Conservation (phyloP, 768 basidiomycete genomes). For the Hydnum rufescens region DNA sequence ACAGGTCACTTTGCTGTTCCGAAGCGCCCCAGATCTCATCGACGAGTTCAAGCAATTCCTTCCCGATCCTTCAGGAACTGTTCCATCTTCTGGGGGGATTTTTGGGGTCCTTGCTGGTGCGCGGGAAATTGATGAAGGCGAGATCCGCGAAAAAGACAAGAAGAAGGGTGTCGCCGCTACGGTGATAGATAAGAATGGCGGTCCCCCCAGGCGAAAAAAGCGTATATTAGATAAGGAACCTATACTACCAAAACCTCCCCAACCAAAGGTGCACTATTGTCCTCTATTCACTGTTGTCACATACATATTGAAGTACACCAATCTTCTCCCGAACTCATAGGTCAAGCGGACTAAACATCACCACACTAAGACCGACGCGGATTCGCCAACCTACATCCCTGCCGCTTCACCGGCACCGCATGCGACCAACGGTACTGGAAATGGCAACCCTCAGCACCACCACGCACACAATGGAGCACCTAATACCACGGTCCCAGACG, state of each 20-base stretch:
- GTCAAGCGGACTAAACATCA: slow-evolving; percentile 14
- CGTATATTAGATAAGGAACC: slow-evolving; percentile 46
- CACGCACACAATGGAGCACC: background rate
- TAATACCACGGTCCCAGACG: slow-evolving; percentile 25
- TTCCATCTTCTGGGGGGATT: slow-evolving; percentile 14
- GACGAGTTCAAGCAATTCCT: slow-evolving; percentile 18
- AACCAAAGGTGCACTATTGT: slow-evolving; percentile 1
- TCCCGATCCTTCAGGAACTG: slow-evolving; percentile 8
- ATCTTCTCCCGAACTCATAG: slow-evolving; percentile 4
- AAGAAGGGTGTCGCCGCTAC: background rate
- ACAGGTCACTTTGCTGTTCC: slow-evolving; percentile 65
- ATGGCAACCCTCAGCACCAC: background rate
- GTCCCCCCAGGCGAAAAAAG: slow-evolving; percentile 37
- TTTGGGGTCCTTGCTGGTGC: slow-evolving; percentile 8
- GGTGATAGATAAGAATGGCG: slow-evolving; percentile 23
- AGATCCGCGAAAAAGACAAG: slow-evolving; percentile 5
- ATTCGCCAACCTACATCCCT: slow-evolving; percentile 9
- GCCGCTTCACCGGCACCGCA: slow-evolving; percentile 13
- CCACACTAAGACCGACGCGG: slow-evolving; percentile 24
- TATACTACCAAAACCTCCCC: slow-evolving; percentile 23
- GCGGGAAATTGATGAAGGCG: slow-evolving; percentile 2
- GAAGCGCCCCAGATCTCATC: slow-evolving; percentile 59
- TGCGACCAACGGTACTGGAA: slow-evolving; percentile 1
- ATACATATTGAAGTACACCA: background rate
- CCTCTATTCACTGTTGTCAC: background rate